Percentiles rank a stretch among this genome's conserved stretches.
These are phyloP conservation scores for Tuber indicum DNA, from an alignment of 495 filamentous ascomycete species.

Conservation along the genomic window DNA sequence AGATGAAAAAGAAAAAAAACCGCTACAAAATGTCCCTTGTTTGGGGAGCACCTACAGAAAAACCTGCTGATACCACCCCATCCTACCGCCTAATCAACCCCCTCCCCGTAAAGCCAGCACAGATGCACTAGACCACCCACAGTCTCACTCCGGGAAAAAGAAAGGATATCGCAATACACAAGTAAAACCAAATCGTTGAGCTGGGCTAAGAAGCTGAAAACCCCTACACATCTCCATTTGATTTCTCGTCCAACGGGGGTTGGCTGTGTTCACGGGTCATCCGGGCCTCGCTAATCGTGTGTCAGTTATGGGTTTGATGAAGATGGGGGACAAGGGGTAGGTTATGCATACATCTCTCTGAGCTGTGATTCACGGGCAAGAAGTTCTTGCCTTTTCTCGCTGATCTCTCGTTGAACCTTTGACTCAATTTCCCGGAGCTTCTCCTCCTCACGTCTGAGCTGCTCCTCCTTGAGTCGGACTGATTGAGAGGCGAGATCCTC, in stretches of 20 bases:
- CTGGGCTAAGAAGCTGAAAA: not conserved
- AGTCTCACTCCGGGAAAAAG: not conserved
- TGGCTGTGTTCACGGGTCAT: slow-evolving; percentile 59
- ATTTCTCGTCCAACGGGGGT: slow-evolving; percentile 27
- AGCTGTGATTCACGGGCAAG: slow-evolving; percentile 96
- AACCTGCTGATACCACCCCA: not conserved
- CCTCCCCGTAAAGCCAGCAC: not conserved
- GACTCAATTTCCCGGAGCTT: slow-evolving; percentile 98
- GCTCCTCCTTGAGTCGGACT: slow-evolving; percentile 97
- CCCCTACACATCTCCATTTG: slow-evolving; percentile 38
- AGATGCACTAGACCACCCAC: not conserved
- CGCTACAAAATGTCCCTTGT: not conserved
- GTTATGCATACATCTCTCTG: slow-evolving; percentile 62
- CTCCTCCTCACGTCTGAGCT: slow-evolving; percentile 97
- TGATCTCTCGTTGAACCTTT: slow-evolving; percentile 99
- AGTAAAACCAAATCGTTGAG: not conserved
- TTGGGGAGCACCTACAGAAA: not conserved
- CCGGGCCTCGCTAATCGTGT: slow-evolving; percentile 52
- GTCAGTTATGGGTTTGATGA: not conserved
- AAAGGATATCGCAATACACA: slow-evolving; percentile 4
- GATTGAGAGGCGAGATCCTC: slow-evolving; percentile 95
- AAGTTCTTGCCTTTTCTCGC: slow-evolving; percentile 98
- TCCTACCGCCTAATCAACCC: not conserved
- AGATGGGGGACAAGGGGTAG: not conserved
- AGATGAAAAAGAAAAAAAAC: slow-evolving; percentile 22